These are phyloP conservation scores for Moesziomyces parantarcticus DNA, from an alignment of 1,284 basidiomycete species.

Conservation along the genomic window DNA sequence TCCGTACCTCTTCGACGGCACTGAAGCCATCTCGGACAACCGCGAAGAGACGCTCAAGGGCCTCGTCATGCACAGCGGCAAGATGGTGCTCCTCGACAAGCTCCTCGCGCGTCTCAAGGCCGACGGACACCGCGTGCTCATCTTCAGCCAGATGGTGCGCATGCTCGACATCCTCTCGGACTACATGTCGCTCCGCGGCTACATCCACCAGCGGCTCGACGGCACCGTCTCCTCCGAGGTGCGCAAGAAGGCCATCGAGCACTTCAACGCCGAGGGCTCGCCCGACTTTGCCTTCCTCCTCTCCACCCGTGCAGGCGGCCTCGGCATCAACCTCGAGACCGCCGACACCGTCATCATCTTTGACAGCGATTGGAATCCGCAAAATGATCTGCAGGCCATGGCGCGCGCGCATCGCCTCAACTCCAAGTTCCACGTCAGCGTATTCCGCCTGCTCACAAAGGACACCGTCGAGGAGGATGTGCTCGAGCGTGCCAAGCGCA, in stretches of 20 bases:
- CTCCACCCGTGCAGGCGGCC: slow-evolving; percentile 65
- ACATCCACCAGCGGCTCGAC: slow-evolving; percentile 83
- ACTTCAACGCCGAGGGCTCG: slow-evolving; percentile 79
- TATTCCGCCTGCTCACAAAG: slow-evolving; percentile 96
- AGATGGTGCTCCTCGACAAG: slow-evolving; percentile 71
- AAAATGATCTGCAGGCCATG: slow-evolving; percentile 99
- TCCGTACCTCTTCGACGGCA: slow-evolving; percentile 96
- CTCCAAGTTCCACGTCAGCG: slow-evolving; percentile 91
- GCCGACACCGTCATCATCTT: slow-evolving; percentile 99
- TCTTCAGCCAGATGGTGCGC: slow-evolving; percentile 94
- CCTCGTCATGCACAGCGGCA: slow-evolving; percentile 70
- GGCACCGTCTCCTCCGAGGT: slow-evolving; percentile 80
- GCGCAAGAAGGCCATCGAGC: slow-evolving; percentile 84
- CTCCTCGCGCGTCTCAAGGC: slow-evolving; percentile 69
- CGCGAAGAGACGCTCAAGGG: slow-evolving; percentile 77
- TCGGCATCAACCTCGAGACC: slow-evolving; percentile 74
- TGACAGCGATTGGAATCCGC: slow-evolving; percentile 88
- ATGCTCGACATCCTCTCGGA: slow-evolving; percentile 98
- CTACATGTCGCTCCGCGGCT: slow-evolving; percentile 90
- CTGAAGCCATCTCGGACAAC: slow-evolving; percentile 80
- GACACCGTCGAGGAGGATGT: slow-evolving; percentile 99
- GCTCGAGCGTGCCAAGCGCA: slow-evolving; percentile 95
- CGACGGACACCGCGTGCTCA: slow-evolving; percentile 70
- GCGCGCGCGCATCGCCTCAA: slow-evolving; percentile 78
- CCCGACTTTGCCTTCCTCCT: slow-evolving; percentile 73